These are phyloP conservation scores for Neopestalotiopsis sp. DNA, from an alignment of 2,329 filamentous ascomycete species.

Conservation along the genomic window DNA sequence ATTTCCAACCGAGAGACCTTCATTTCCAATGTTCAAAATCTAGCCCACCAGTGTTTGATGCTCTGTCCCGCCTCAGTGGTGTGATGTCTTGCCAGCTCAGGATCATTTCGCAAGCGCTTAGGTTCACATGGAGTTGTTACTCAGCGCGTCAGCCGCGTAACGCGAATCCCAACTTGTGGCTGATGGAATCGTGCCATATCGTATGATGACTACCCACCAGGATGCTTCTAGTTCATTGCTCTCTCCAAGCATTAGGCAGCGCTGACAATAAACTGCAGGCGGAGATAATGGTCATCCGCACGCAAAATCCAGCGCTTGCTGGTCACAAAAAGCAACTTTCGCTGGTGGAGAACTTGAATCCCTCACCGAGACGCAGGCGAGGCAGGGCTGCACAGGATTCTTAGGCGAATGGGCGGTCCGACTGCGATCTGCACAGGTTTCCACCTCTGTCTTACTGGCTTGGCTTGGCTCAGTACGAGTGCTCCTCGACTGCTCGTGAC, in stretches of 20 bases:
- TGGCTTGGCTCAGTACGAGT: background rate
- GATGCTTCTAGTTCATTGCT: background rate
- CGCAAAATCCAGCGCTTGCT: background rate
- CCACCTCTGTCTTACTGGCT: background rate
- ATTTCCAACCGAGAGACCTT: background rate
- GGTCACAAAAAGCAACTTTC: constrained; percentile 4
- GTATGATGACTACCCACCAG: constrained; percentile 2
- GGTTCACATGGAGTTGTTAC: background rate
- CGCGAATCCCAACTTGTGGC: constrained; percentile 2
- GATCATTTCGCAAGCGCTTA: background rate
- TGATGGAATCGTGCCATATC: constrained; percentile 8
- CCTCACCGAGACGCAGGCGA: background rate
- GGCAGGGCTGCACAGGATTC: background rate
- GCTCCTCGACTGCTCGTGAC: background rate
- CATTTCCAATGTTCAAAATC: background rate
- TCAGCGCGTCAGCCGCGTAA: constrained; percentile 6
- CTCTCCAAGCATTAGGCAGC: background rate
- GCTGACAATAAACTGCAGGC: background rate
- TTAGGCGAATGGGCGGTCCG: background rate
- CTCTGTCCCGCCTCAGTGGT: background rate
- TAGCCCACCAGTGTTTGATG: background rate
- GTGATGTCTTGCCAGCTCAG: background rate
- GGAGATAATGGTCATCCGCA: background rate
- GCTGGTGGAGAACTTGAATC: background rate
- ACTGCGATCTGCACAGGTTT: background rate